Base-by-base conservation (phyloP, 2,329 filamentous ascomycete species). In the Talaromyces sp. region DNA sequence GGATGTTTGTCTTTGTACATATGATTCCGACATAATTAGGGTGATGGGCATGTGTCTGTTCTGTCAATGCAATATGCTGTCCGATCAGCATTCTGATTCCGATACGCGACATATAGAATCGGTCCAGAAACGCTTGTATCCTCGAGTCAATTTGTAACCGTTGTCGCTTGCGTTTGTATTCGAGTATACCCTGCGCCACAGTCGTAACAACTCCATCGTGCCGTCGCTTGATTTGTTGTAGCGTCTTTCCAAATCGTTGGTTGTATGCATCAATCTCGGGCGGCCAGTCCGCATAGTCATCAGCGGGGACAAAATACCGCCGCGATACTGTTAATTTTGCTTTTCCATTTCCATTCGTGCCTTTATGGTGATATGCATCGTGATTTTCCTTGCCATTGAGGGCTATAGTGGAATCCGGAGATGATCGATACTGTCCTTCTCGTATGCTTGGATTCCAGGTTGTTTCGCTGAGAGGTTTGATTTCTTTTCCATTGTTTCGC, bases 51-150 rank as follows among this genome's bases (percentile, higher is more conserved):
- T 95, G 90, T 73, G 89, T 91, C 80, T 98, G 93, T 77, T 98
- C 94, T 6, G 93, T 97, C 66, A 99, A 84, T 66, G 95, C 95
- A 73, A 99, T 97, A 82, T 99, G 95, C 78, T 99, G 95, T 62
- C 95, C 95, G 73, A 99, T 97, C 60, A 99, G 88, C 95, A 99
- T 99, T 72, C 95, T 91, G 71, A 99, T 99, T 70, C 95, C 95
- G 74, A 99, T 99, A 68, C 95, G 92, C 52, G 93, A 97, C 95
- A 99, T 99, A 84, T 99, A 99, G 81, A 99, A 99, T 66, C 95
- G 91, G 81, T 99, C 95, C 70, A 99, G 87, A 83, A 99, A 99
- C 63, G 92, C 90, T 78, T 99, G 95, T 66, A 99, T 97, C 72
- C 93, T 96, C 76, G 93, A 90, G 80, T 98, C 95, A 74, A 99